Evolutionary conservation across 257 asterid genomes (phyloP).

Genomic region (Galeopsis tetrahit): DNA sequence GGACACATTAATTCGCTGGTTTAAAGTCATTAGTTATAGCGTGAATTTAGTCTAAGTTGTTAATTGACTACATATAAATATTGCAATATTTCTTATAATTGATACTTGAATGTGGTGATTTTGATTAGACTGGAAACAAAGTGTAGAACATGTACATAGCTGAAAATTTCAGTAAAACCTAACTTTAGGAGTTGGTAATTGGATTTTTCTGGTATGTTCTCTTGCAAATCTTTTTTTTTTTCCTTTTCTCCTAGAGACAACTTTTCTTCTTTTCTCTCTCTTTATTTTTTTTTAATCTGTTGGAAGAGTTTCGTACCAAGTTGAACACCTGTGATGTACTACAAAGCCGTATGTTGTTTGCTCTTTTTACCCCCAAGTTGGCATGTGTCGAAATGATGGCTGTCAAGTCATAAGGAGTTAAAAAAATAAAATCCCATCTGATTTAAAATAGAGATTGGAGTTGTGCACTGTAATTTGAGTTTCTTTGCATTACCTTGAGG

Average conservation of each 20-base stretch:
- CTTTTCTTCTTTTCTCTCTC: too few species aligned
- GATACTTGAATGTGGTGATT: neutral
- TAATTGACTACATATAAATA: neutral
- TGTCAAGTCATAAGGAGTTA: conserved; percentile 5
- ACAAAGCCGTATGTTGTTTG: too few species aligned
- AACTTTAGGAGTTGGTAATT: too few species aligned
- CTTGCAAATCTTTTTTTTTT: too few species aligned
- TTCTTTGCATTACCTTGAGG: neutral
- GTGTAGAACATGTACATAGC: neutral
- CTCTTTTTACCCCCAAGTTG: too few species aligned
- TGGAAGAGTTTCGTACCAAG: too few species aligned
- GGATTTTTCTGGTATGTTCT: too few species aligned
- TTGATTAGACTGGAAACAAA: neutral
- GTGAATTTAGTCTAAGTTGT: neutral
- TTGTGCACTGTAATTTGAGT: neutral
- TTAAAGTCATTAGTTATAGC: neutral
- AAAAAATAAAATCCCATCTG: too few species aligned
- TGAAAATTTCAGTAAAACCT: neutral
- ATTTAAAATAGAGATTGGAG: too few species aligned
- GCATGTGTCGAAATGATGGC: neutral
- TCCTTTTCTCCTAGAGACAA: too few species aligned
- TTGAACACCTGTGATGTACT: too few species aligned
- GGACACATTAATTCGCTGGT: neutral
- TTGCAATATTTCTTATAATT: neutral
- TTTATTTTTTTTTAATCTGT: too few species aligned